A percentile compares a stretch with the other conserved stretches of the same genome.
These are phyloP conservation scores for Pyracantha coccinea DNA, from an alignment of 331 rosid species.

Conservation along the genomic window DNA sequence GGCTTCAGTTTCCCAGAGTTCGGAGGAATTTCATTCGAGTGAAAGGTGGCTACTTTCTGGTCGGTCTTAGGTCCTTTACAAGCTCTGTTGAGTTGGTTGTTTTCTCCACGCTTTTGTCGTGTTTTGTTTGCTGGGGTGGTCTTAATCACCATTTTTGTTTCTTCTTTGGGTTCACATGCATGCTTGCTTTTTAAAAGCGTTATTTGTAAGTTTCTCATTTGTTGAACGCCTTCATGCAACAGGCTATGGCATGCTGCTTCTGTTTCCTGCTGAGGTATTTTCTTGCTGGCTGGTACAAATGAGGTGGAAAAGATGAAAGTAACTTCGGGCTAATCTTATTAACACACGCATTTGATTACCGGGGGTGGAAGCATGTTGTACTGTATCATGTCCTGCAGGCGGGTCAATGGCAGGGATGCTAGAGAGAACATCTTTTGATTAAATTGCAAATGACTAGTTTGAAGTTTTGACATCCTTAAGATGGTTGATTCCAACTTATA, in stretches of 20 bases:
- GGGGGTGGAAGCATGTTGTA: slow-evolving; percentile 16
- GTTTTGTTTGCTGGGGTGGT: too few relatives aligned
- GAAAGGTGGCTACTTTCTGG: too few relatives aligned
- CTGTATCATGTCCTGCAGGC: slow-evolving; percentile 1
- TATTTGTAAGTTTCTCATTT: background rate
- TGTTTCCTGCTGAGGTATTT: slow-evolving; percentile 76
- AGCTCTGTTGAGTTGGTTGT: too few relatives aligned
- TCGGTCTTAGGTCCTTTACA: too few relatives aligned
- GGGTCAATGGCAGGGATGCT: background rate
- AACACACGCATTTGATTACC: slow-evolving; percentile 5
- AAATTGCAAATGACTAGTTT: background rate
- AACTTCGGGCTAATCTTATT: background rate
- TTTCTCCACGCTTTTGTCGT: too few relatives aligned
- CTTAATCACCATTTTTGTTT: too few relatives aligned
- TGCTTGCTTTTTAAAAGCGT: background rate
- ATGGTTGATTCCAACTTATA: background rate
- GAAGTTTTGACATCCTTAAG: slow-evolving; percentile 1
- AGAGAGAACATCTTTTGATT: background rate
- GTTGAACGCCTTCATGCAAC: slow-evolving; percentile 4
- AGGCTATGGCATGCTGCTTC: slow-evolving; percentile 79
- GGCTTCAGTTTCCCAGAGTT: too few relatives aligned
- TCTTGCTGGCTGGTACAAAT: slow-evolving; percentile 97
- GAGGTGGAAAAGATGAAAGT: slow-evolving; percentile 20
- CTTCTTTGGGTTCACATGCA: background rate
- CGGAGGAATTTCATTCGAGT: too few relatives aligned